phyloP scores from a whole-genome alignment of 1,139 yeast species.

The Schwanniomyces etchellsii region DNA sequence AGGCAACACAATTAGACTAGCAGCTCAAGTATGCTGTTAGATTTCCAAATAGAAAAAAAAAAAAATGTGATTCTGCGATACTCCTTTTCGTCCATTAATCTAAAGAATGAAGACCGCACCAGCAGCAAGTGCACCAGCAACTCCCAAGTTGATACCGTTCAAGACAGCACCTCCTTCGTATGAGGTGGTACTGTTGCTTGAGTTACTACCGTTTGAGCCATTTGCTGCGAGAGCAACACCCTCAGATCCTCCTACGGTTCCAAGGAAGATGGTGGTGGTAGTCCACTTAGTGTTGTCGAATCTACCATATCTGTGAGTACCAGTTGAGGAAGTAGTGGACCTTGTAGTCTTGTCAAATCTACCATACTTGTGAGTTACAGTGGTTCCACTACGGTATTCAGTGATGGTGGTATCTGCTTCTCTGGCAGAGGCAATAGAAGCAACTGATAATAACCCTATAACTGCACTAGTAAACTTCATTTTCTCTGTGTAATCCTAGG shows the following conservation, averaged over 20 bases:
- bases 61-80: no score
- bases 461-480: slow-evolving; percentile 20
- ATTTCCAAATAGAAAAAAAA: no score
- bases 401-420: slow-evolving; percentile 20
- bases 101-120: slow-evolving; percentile 17
- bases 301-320: slow-evolving; percentile 43
- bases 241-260: slow-evolving; percentile 29
- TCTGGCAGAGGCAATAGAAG: slow-evolving; percentile 16
- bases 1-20: no score
- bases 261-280: slow-evolving; percentile 19
- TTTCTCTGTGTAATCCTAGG: no score
- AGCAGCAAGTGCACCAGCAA: slow-evolving; percentile 31
- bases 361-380: slow-evolving; percentile 32
- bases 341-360: slow-evolving; percentile 37
- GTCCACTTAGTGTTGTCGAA: slow-evolving; percentile 40
- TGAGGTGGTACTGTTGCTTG: slow-evolving; percentile 11
- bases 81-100: no score
- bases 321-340: slow-evolving; percentile 20
- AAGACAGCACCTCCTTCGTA: slow-evolving; percentile 15
- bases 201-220: slow-evolving; percentile 7
- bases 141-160: slow-evolving; percentile 21
- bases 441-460: slow-evolving; percentile 16
- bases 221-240: not conserved
- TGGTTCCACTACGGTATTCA: slow-evolving; percentile 48
- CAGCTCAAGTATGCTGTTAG: no score